phyloP scores from a whole-genome alignment of 441 rosid genomes.

The Pelargonium myrrhifolium region DNA sequence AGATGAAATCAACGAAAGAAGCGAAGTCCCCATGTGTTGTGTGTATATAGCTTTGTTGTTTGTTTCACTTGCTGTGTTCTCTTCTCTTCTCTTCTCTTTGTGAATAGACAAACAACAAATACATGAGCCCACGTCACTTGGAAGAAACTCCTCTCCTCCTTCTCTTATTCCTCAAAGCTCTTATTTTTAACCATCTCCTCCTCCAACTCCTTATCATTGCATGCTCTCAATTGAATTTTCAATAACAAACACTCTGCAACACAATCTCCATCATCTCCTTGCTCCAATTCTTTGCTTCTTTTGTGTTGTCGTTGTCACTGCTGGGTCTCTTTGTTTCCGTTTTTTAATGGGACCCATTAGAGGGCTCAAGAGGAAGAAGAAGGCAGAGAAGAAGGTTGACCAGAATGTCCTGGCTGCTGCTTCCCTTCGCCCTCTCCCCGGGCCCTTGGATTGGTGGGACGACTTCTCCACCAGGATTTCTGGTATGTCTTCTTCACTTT shows the following conservation, averaged over 20 bases:
- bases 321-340: constrained; percentile 19
- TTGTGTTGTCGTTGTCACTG: neutral
- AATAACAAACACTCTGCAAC: neutral
- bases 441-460: constrained; percentile 46
- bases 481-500: constrained; percentile 33
- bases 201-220: neutral
- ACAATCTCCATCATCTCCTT: neutral
- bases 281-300: neutral
- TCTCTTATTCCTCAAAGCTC: neutral
- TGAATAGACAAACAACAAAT: neutral
- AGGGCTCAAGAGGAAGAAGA: constrained; percentile 38
- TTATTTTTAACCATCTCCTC: neutral
- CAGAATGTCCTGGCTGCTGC: constrained; percentile 28
- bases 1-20: too few relatives aligned
- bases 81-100: neutral
- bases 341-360: constrained; percentile 43
- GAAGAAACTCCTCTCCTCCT: neutral
- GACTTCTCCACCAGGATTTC: constrained; percentile 41
- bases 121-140: constrained; percentile 4
- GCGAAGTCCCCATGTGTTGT: too few relatives aligned
- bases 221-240: neutral
- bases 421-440: constrained; percentile 33
- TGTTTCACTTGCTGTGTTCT: neutral
- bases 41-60: too few relatives aligned
- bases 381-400: constrained; percentile 27